Percentiles rank a stretch among this genome's conserved stretches.
Evolutionary conservation across 1,284 basidiomycete species (phyloP).

Genomic region (Microbotryum saponariae): DNA sequence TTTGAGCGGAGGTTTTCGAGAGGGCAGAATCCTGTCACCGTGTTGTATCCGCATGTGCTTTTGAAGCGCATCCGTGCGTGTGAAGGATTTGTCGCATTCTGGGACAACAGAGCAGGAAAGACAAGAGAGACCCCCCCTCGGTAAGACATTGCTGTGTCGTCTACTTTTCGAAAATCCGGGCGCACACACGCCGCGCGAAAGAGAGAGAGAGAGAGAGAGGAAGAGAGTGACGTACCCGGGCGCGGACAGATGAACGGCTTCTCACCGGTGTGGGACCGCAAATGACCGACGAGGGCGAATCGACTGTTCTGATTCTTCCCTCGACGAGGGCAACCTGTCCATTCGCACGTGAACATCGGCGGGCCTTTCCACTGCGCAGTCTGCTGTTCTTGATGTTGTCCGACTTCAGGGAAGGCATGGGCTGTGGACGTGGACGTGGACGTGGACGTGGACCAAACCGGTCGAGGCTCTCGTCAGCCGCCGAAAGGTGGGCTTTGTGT

Average conservation of each 20-base stretch:
- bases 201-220: background rate
- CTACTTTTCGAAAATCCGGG: no score
- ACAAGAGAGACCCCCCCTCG: background rate
- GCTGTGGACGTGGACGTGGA: slow-evolving; percentile 2
- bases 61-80: slow-evolving; percentile 78
- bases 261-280: slow-evolving; percentile 83
- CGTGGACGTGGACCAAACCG: background rate
- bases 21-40: slow-evolving; percentile 36
- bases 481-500: no score
- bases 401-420: slow-evolving; percentile 27
- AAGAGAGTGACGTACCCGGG: slow-evolving; percentile 52
- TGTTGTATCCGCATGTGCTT: slow-evolving; percentile 87
- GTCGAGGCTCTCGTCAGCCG: no score
- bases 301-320: slow-evolving; percentile 75
- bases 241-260: slow-evolving; percentile 78
- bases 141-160: background rate
- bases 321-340: slow-evolving; percentile 67
- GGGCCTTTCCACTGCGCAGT: slow-evolving; percentile 1
- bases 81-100: slow-evolving; percentile 91
- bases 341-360: slow-evolving; percentile 67
- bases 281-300: slow-evolving; percentile 77
- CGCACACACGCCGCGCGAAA: background rate
- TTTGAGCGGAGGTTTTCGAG: slow-evolving; percentile 11
- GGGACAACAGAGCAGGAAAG: background rate
- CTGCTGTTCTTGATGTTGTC: slow-evolving; percentile 3